Conservation (phyloP, 345 rosid genomes). For the Melaleuca alternifolia region DNA sequence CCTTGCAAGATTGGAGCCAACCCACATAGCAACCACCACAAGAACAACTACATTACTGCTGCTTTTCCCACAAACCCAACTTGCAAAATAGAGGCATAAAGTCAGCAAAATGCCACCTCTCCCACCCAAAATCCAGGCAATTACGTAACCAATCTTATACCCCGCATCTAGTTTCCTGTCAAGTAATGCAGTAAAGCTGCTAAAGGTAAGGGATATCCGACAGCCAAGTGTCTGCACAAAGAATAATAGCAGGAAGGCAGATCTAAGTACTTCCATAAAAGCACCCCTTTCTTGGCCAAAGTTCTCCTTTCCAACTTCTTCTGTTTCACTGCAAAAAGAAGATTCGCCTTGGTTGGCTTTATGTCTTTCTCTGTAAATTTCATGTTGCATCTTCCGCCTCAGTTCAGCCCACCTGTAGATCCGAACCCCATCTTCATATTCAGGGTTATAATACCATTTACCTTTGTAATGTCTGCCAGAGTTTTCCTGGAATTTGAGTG, state of each 20-base stretch:
- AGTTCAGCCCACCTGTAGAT: slow-evolving; percentile 51
- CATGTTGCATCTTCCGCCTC: slow-evolving; percentile 33
- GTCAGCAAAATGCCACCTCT: slow-evolving; percentile 63
- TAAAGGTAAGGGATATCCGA: slow-evolving; percentile 50
- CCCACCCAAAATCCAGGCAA: slow-evolving; percentile 77
- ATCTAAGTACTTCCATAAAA: slow-evolving; percentile 46
- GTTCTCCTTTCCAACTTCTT: slow-evolving; percentile 20
- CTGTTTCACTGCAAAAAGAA: slow-evolving; percentile 18
- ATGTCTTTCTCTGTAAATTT: slow-evolving; percentile 30
- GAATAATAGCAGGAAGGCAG: slow-evolving; percentile 44
- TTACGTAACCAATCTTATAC: slow-evolving; percentile 66
- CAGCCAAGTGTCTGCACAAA: slow-evolving; percentile 48
- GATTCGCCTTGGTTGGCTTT: slow-evolving; percentile 10
- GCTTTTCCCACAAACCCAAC: slow-evolving; percentile 85
- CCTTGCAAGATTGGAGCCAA: slow-evolving; percentile 66
- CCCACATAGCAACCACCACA: slow-evolving; percentile 67
- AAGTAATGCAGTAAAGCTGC: slow-evolving; percentile 47
- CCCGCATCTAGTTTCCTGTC: slow-evolving; percentile 73
- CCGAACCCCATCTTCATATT: slow-evolving; percentile 41
- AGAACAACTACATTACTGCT: slow-evolving; percentile 70
- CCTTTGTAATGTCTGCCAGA: slow-evolving; percentile 20
- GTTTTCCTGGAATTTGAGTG: slow-evolving; percentile 31
- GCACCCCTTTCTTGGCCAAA: slow-evolving; percentile 40
- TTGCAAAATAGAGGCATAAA: slow-evolving; percentile 61
- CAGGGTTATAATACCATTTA: slow-evolving; percentile 17